phyloP scores from a whole-genome alignment of 257 asterid genomes.

The Penstemon newberryi region DNA sequence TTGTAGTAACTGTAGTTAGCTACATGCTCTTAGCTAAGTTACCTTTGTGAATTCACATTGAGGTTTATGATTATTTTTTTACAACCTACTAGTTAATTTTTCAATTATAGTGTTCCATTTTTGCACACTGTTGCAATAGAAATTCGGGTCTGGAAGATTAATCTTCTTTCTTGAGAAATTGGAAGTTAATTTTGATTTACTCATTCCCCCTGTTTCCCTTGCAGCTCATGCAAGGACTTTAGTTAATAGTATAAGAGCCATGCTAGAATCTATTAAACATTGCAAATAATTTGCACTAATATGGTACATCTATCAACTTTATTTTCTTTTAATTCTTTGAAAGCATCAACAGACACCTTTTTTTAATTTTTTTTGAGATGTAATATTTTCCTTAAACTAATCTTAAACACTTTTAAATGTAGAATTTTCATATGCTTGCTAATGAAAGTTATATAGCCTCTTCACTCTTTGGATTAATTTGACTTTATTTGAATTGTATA shows the following conservation, averaged over 20 bases:
- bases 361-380: background rate
- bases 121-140: background rate
- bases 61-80: no score
- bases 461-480: no score
- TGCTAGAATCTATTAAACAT: background rate
- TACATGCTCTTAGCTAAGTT: no score
- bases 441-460: no score
- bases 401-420: background rate
- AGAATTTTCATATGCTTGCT: no score
- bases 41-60: no score
- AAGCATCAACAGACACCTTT: background rate
- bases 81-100: no score
- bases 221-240: constrained; percentile 96
- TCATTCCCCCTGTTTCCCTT: background rate
- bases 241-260: constrained; percentile 23
- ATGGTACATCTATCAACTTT: background rate
- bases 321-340: background rate
- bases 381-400: background rate
- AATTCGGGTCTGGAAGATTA: no score
- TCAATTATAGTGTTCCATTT: background rate
- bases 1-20: no score
- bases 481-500: no score
- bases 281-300: background rate
- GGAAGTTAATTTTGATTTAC: constrained; percentile 10
- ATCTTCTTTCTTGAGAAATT: background rate